Percentiles rank a stretch among this genome's conserved stretches.
Evolutionary conservation across 345 rosid species (phyloP).

Genomic region (Eucalyptus guilfoylei): DNA sequence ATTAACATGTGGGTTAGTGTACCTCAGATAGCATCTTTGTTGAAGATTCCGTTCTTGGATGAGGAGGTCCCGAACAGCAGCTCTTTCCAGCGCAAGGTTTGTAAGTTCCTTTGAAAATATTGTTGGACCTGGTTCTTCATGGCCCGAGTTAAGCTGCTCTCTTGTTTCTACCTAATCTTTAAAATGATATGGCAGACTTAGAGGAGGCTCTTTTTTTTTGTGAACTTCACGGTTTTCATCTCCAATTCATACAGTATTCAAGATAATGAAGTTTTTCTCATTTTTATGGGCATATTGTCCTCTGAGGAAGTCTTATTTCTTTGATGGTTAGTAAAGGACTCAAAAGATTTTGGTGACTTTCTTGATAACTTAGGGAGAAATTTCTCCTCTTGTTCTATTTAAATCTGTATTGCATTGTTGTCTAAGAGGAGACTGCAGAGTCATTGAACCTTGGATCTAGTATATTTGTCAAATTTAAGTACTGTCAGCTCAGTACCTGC

Average conservation of each 20-base stretch:
- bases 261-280: neutral
- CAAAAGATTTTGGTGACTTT: neutral
- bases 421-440: neutral
- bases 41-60: conserved; percentile 82
- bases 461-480: neutral
- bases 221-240: neutral
- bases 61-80: conserved; percentile 61
- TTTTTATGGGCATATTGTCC: neutral
- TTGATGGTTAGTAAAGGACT: neutral
- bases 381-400: neutral
- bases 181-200: neutral
- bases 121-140: neutral
- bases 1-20: neutral
- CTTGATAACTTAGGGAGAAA: neutral
- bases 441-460: neutral
- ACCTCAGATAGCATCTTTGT: conserved; percentile 55
- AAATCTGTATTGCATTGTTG: neutral
- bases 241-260: neutral
- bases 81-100: conserved; percentile 69
- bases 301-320: neutral
- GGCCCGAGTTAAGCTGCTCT: neutral
- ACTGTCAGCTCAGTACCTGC: neutral
- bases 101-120: neutral
- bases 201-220: neutral
- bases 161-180: neutral